These are phyloP conservation scores for Avicennia marina DNA, from an alignment of 257 asterid species.

Conservation along the genomic window DNA sequence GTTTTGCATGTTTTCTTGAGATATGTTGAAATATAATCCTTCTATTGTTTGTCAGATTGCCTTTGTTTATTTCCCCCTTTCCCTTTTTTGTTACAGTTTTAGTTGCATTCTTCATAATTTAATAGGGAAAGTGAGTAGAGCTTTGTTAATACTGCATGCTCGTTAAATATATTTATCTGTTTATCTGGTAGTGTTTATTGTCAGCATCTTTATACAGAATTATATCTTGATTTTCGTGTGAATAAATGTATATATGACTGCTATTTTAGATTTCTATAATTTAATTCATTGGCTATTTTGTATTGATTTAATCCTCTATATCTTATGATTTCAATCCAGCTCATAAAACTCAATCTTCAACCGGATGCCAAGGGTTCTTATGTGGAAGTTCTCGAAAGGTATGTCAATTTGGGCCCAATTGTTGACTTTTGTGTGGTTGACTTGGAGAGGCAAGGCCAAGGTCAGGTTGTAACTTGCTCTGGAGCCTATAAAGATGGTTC, in stretches of 20 bases:
- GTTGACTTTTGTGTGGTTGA: slow-evolving; percentile 84
- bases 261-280: slow-evolving; percentile 7
- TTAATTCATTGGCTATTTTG: not conserved
- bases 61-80: not conserved
- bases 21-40: not conserved
- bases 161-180: too few species aligned
- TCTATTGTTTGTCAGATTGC: slow-evolving; percentile 1
- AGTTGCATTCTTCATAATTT: not conserved
- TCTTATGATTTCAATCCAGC: slow-evolving; percentile 39
- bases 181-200: too few species aligned
- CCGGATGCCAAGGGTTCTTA: slow-evolving; percentile 72
- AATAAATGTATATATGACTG: not conserved
- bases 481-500: slow-evolving; percentile 86
- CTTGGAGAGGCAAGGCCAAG: slow-evolving; percentile 86
- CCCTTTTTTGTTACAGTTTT: too few species aligned
- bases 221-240: not conserved
- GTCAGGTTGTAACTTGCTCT: slow-evolving; percentile 82
- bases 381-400: slow-evolving; percentile 73
- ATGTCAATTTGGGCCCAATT: slow-evolving; percentile 76
- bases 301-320: slow-evolving; percentile 2
- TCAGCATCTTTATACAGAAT: slow-evolving; percentile 2
- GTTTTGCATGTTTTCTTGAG: not conserved
- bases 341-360: slow-evolving; percentile 64
- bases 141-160: too few species aligned
- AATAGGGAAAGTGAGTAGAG: not conserved